phyloP scores from a whole-genome alignment of 2,329 filamentous ascomycete species.

The Coniochaeta hoffmannii region DNA sequence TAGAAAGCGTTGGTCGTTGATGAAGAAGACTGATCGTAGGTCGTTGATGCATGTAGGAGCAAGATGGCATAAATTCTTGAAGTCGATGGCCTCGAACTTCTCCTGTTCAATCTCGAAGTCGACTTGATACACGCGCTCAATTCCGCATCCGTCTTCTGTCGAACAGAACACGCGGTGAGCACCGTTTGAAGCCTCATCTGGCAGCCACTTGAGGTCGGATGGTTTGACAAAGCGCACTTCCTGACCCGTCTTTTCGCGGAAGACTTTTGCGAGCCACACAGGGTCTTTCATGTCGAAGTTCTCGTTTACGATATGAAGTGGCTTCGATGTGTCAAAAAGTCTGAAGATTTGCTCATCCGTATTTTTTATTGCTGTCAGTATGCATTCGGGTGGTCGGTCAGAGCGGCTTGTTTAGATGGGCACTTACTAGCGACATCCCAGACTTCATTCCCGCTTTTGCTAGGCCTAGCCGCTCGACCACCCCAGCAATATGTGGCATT shows the following conservation, averaged over 20 bases:
- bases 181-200: neutral
- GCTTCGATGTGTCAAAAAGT: neutral
- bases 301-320: slow-evolving; percentile 2
- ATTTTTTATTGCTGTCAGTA: neutral
- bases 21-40: neutral
- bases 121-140: slow-evolving; percentile 1
- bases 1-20: slow-evolving; percentile 2
- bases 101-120: slow-evolving; percentile 3
- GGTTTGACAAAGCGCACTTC: neutral
- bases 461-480: neutral
- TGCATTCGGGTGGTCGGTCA: too few species aligned
- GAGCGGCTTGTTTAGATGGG: neutral
- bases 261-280: neutral
- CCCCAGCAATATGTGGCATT: neutral
- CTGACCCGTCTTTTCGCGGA: neutral
- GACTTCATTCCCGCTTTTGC: neutral
- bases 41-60: neutral
- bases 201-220: slow-evolving; percentile 1
- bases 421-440: neutral
- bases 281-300: slow-evolving; percentile 1
- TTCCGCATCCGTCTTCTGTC: neutral
- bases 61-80: slow-evolving; percentile 1
- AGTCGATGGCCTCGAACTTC: neutral
- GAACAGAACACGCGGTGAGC: neutral
- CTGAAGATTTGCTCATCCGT: neutral